Evolutionary conservation across 176 grass and related monocot species (phyloP), one percentile per base, ranked within the genome.

Genomic region (Rhipidocladum racemiflorum): DNA sequence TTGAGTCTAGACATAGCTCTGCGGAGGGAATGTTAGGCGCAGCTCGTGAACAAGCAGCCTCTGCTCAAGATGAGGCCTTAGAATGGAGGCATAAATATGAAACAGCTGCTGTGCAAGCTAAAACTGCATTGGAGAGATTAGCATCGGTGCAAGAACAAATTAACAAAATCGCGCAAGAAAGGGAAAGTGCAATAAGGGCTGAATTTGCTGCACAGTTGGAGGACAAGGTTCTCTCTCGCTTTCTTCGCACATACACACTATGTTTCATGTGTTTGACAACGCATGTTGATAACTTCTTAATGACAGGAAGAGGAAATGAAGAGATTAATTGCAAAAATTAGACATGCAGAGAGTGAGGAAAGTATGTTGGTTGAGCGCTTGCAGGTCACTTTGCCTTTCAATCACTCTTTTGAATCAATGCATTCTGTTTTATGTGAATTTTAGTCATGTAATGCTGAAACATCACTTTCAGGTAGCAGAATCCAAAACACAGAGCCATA

Each of bases 21-120:
- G 46, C 82, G 57, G 93, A 90, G 72, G 90, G 79, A 65, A 92
- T 81, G 85, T 78, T 90, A 68, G 88, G 73, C 10, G 88, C 87
- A 76, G 93, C 93, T 49, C 78, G 53, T 81, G 93, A 92, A 86
- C 93, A 85, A 27, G 85, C 71, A 63, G 81, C 71, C 1, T 88
- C 88, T 67, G 85, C 93, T 72, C 83, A 90, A 84, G 90, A 81
- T 7, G 93, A 95, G 60, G 93, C 93, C 48, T 66, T 50, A 56
- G 93, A 92, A 81, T 95, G 93, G 93, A 95, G 69, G 78, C 80
- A 35, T 72, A 95, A 90, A 80, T 95, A 95, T 66, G 93, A 92
- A 76, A 69, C 70, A 54, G 90, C 93, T 62, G 79, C 88, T 71
- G 49, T 61, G 72, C 90, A 95, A 76, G 93, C 88, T 68, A 95